These are phyloP conservation scores for Stenogyne calaminthoides DNA, from an alignment of 305 asterid species.

Conservation along the genomic window DNA sequence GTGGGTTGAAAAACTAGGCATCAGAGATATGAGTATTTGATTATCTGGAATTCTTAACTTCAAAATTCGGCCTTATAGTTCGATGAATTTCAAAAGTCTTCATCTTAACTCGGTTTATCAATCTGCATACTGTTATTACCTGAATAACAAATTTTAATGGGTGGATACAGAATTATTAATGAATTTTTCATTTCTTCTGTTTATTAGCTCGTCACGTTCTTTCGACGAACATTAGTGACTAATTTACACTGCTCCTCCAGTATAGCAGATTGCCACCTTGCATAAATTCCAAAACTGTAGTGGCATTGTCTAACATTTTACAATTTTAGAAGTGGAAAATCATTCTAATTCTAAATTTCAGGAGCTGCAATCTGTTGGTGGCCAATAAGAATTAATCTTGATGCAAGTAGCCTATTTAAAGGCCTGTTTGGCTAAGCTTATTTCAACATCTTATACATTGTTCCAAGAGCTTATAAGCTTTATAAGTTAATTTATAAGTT, in stretches of 20 bases:
- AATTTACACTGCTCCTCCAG: neutral
- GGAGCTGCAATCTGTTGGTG: slow-evolving; percentile 15
- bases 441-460: neutral
- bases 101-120: no score
- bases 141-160: neutral
- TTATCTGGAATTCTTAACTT: slow-evolving; percentile 15
- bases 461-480: neutral
- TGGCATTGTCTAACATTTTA: neutral
- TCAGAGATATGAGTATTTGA: neutral
- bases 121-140: no score
- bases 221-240: neutral
- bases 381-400: neutral
- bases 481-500: neutral
- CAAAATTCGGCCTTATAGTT: neutral
- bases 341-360: neutral
- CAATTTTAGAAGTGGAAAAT: slow-evolving; percentile 2
- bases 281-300: neutral
- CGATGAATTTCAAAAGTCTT: neutral
- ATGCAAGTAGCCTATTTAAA: neutral
- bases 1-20: neutral
- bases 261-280: neutral
- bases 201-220: neutral
- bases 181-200: neutral
- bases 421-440: neutral
- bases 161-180: neutral